Evolutionary conservation across 73 alveolate genomes (phyloP).

Genomic region (Breviolum minutum): DNA sequence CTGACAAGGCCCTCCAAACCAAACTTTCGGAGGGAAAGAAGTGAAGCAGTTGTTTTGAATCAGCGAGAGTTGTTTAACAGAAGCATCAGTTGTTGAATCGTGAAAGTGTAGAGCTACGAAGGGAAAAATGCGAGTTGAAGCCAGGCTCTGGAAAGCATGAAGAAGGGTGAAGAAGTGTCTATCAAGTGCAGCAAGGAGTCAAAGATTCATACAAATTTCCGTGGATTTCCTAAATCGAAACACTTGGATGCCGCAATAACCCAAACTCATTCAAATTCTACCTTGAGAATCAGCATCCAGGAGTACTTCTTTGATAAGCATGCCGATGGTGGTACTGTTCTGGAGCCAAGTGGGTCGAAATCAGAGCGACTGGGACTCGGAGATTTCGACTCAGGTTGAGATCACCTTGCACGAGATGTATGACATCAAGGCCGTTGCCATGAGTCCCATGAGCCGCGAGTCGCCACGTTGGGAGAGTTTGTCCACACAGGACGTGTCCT

Average conservation of each 20-base stretch:
- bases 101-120: background rate
- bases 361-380: background rate
- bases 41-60: background rate
- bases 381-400: background rate
- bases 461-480: background rate
- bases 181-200: conserved; percentile 26
- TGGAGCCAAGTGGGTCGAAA: background rate
- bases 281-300: background rate
- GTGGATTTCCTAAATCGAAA: background rate
- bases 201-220: background rate
- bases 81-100: too few species aligned
- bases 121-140: too few species aligned
- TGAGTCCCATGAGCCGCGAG: background rate
- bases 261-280: background rate
- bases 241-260: background rate
- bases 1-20: conserved; percentile 10
- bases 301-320: conserved; percentile 18
- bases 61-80: too few species aligned
- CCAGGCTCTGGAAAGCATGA: conserved; percentile 55
- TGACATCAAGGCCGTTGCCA: conserved; percentile 23
- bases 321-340: conserved; percentile 32
- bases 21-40: background rate
- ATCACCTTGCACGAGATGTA: conserved; percentile 52
- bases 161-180: conserved; percentile 55
- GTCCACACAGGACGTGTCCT: conserved; percentile 23